Evolutionary conservation across 75 land plant genomes (phyloP).

Genomic region (Isoetes taiwanensis): DNA sequence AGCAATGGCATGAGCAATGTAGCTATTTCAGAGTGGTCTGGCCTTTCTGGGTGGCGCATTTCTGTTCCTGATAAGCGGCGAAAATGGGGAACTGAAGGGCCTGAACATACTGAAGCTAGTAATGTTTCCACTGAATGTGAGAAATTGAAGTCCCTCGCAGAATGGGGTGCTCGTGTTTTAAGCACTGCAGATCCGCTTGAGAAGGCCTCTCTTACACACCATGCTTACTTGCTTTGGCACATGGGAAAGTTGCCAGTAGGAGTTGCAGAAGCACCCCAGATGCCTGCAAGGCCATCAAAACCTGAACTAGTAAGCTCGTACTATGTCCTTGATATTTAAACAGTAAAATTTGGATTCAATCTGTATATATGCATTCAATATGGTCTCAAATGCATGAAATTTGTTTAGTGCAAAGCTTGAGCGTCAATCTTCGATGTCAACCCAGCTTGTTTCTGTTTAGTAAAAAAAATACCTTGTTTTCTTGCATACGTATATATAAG

Average conservation of each 20-base stretch:
- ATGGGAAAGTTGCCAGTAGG: slow-evolving; percentile 36
- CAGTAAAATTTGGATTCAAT: background rate
- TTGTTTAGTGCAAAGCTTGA: background rate
- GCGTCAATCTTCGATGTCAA: too few species aligned
- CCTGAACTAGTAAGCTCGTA: slow-evolving; percentile 48
- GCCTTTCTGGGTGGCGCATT: too few species aligned
- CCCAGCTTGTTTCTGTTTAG: too few species aligned
- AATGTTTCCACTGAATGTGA: too few species aligned
- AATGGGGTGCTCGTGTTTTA: slow-evolving; percentile 60
- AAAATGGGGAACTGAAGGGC: too few species aligned
- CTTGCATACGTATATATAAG: background rate
- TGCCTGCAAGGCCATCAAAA: slow-evolving; percentile 60
- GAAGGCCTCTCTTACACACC: slow-evolving; percentile 60
- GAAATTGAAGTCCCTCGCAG: slow-evolving; percentile 40
- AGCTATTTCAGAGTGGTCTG: too few species aligned
- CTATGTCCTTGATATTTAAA: background rate
- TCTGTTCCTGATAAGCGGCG: too few species aligned
- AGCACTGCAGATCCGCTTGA: slow-evolving; percentile 52
- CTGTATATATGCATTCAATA: background rate
- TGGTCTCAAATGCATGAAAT: background rate
- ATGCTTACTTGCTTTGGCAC: slow-evolving; percentile 48
- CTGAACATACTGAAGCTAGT: too few species aligned
- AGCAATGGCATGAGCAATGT: too few species aligned
- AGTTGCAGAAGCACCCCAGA: slow-evolving; percentile 22
- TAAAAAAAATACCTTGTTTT: too few species aligned